Conservation (phyloP, 1,284 basidiomycete species). For the Termitomyces sp. region DNA sequence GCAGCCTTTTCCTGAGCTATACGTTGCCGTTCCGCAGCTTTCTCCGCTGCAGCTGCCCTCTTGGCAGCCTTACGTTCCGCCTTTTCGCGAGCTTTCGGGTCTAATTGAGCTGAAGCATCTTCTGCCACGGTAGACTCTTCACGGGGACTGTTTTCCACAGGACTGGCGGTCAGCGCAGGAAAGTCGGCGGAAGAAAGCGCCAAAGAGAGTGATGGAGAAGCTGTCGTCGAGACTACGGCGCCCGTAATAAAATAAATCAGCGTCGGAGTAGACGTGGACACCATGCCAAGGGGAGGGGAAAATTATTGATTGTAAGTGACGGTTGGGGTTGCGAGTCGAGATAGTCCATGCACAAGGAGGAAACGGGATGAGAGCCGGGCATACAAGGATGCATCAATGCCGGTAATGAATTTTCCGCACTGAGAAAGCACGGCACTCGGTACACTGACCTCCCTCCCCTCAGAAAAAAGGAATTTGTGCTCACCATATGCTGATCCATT, state of each 20-base stretch:
- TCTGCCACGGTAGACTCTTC: constrained; percentile 13
- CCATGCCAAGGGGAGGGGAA: constrained; percentile 39
- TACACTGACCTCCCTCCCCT: constrained; percentile 78
- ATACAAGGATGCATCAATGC: constrained; percentile 47
- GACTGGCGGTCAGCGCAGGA: constrained; percentile 48
- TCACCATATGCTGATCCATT: constrained; percentile 58
- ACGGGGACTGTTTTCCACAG: constrained; percentile 21
- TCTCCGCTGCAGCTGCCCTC: constrained; percentile 55
- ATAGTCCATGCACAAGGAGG: constrained; percentile 23
- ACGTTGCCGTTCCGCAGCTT: constrained; percentile 52
- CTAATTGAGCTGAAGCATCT: constrained; percentile 10
- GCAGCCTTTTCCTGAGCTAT: constrained; percentile 50
- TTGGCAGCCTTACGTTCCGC: constrained; percentile 56
- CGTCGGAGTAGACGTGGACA: constrained; percentile 42
- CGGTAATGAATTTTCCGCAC: constrained; percentile 71
- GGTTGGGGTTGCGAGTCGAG: constrained; percentile 28
- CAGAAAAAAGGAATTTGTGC: constrained; percentile 44
- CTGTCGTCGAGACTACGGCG: constrained; percentile 42
- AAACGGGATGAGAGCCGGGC: constrained; percentile 26
- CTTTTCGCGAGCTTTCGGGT: constrained; percentile 37
- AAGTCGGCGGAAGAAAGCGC: constrained; percentile 68
- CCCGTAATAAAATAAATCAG: constrained; percentile 43
- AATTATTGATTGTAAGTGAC: constrained; percentile 23
- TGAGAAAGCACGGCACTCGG: constrained; percentile 78
- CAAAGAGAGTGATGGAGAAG: constrained; percentile 46